Percentiles rank a stretch among this genome's conserved stretches.
Conservation (phyloP, 2,329 filamentous ascomycete species). For the Paecilomyces fulvus region DNA sequence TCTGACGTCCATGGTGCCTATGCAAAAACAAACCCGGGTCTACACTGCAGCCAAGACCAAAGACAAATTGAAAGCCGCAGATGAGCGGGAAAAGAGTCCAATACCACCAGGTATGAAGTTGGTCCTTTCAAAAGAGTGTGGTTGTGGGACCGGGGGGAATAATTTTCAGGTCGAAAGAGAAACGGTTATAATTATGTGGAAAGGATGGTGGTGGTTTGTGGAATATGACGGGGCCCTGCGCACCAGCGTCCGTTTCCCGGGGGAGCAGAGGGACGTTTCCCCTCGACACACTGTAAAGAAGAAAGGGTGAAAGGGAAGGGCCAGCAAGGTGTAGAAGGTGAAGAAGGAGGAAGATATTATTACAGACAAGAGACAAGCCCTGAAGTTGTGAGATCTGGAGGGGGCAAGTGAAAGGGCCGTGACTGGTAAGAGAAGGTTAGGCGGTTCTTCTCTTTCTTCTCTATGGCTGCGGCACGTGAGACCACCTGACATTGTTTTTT, state of each 20-base stretch:
- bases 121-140: conserved; percentile 17
- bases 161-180: conserved; percentile 9
- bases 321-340: conserved; percentile 1
- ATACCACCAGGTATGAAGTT: conserved; percentile 5
- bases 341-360: neutral
- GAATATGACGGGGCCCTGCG: conserved; percentile 31
- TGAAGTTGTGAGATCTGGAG: neutral
- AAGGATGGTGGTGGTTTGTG: conserved; percentile 26
- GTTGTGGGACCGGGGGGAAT: conserved; percentile 13
- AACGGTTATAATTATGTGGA: conserved; percentile 13
- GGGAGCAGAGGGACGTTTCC: neutral
- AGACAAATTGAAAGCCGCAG: conserved; percentile 12
- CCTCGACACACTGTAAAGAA: neutral
- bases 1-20: conserved; percentile 82
- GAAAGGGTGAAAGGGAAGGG: conserved; percentile 4
- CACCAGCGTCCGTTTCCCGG: conserved; percentile 19
- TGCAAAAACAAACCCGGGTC: conserved; percentile 5
- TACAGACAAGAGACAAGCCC: neutral
- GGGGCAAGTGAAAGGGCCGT: neutral
- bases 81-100: conserved; percentile 11
- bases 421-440: neutral
- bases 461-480: neutral
- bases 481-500: neutral
- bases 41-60: conserved; percentile 7
- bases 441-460: neutral